Percentiles rank a stretch among this genome's conserved stretches.
phyloP scores from a whole-genome alignment of 164 flowering plant species.

The Nelumbo lutea region DNA sequence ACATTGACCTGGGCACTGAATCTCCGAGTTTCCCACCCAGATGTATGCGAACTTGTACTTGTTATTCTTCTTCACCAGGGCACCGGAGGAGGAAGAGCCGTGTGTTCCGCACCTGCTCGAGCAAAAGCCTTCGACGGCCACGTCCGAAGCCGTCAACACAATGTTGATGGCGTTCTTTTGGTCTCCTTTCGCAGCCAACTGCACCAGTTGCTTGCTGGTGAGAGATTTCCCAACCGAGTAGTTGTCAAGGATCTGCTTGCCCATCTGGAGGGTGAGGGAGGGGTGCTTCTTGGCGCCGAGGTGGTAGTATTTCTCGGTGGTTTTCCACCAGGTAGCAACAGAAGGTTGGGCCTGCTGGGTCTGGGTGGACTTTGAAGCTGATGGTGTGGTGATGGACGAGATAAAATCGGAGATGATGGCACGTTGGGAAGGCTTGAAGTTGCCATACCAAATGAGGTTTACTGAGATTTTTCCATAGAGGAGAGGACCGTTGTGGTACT shows the following conservation, averaged over 20 bases:
- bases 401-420: no score
- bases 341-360: background rate
- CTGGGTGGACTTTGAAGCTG: no score
- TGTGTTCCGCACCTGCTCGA: constrained; percentile 42
- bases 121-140: constrained; percentile 51
- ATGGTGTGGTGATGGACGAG: no score
- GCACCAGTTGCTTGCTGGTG: constrained; percentile 23
- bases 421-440: no score
- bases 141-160: constrained; percentile 57
- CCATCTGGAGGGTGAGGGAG: constrained; percentile 27
- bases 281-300: constrained; percentile 23
- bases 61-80: background rate
- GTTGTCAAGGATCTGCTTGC: constrained; percentile 41
- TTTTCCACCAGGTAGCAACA: constrained; percentile 54
- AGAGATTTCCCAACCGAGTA: constrained; percentile 56
- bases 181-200: constrained; percentile 30
- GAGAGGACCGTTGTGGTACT: no score
- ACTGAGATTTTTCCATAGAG: no score
- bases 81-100: constrained; percentile 15
- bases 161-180: constrained; percentile 27
- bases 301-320: constrained; percentile 42
- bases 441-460: no score
- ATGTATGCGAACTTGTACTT: constrained; percentile 18
- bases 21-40: constrained; percentile 34
- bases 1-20: constrained; percentile 32